Conservation (phyloP, 1,284 basidiomycete genomes). For the Ganoderma leucocontextum region DNA sequence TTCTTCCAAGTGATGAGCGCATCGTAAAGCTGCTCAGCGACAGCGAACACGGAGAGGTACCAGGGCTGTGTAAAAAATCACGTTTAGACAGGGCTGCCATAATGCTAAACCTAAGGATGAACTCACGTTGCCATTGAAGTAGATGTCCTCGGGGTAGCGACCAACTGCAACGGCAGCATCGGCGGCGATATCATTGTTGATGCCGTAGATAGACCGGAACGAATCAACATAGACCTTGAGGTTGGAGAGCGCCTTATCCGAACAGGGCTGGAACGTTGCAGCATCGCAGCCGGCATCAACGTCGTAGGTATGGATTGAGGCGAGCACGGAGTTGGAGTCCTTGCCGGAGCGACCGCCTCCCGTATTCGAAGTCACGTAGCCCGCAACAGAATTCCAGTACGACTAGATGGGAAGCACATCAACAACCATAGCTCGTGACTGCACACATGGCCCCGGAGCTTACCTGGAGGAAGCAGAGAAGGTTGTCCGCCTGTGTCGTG, state of each 20-base stretch:
- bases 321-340: conserved; percentile 54
- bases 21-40: conserved; percentile 56
- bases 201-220: conserved; percentile 58
- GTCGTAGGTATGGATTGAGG: conserved; percentile 58
- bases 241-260: conserved; percentile 63
- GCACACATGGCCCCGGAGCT: conserved; percentile 9
- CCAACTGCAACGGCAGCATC: conserved; percentile 58
- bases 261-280: conserved; percentile 67
- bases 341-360: conserved; percentile 51
- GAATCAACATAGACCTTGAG: conserved; percentile 61
- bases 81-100: background rate
- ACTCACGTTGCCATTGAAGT: conserved; percentile 59
- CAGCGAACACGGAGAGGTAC: conserved; percentile 53
- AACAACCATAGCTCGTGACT: background rate
- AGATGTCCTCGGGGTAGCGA: conserved; percentile 63
- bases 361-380: conserved; percentile 51
- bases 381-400: conserved; percentile 49
- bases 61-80: conserved; percentile 45
- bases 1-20: conserved; percentile 50
- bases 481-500: conserved; percentile 47
- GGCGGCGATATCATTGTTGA: conserved; percentile 56
- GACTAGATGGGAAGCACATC: conserved; percentile 36
- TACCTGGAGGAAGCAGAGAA: conserved; percentile 55
- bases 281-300: conserved; percentile 57
- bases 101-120: background rate